Conservation (phyloP, 2,329 filamentous ascomycete genomes). For the Lasiodiplodia sp. region DNA sequence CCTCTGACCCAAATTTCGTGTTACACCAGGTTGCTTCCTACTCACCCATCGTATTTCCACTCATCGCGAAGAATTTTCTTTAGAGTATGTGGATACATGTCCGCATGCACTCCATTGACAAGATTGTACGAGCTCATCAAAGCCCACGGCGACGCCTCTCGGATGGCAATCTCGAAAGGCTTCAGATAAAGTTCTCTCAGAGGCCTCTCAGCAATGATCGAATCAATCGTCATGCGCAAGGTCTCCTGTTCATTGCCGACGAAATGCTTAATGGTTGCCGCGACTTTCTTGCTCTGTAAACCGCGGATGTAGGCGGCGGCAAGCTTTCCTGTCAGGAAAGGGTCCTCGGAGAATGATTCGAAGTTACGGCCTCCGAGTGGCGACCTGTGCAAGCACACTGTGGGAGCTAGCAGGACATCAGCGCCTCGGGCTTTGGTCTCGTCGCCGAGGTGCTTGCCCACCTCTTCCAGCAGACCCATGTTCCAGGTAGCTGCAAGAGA, state of each 20-base stretch:
- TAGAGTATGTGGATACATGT: constrained; percentile 50
- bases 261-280: constrained; percentile 81
- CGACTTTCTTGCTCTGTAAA: constrained; percentile 75
- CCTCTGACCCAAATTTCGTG: background rate
- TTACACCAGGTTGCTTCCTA: background rate
- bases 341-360: constrained; percentile 86
- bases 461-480: constrained; percentile 69
- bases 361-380: constrained; percentile 87
- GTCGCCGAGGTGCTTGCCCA: constrained; percentile 74
- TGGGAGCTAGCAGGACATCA: constrained; percentile 76
- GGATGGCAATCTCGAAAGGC: constrained; percentile 75
- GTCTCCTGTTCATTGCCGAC: constrained; percentile 79
- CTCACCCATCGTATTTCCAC: constrained; percentile 48
- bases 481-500: constrained; percentile 84
- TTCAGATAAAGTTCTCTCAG: constrained; percentile 76
- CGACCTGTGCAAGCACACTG: constrained; percentile 81
- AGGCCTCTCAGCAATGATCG: constrained; percentile 68
- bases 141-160: constrained; percentile 71
- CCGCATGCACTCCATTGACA: constrained; percentile 64
- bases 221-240: constrained; percentile 69
- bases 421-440: constrained; percentile 77
- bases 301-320: constrained; percentile 76
- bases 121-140: constrained; percentile 75
- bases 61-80: constrained; percentile 51
- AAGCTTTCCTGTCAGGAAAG: constrained; percentile 75